Evolutionary conservation across 352 stramenopile genomes (phyloP).

Genomic region (Phytophthora constricta): DNA sequence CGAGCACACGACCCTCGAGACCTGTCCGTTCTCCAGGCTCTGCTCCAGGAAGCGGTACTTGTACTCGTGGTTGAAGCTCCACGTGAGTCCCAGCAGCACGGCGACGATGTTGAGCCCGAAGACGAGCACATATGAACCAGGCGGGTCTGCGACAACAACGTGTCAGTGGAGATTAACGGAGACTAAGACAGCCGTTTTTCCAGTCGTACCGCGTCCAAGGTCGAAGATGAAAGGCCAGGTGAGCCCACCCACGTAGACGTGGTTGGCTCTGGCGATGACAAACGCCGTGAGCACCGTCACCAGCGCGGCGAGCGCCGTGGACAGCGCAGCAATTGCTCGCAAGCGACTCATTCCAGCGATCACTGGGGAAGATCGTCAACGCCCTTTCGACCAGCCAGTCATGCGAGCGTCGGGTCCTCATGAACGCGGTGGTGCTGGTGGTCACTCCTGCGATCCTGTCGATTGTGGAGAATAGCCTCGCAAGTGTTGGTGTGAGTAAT

Average conservation of each 20-base stretch:
- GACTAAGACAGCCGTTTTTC: not conserved
- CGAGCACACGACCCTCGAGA: conserved; percentile 28
- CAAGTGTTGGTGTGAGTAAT: too few relatives aligned
- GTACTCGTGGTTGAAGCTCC: conserved; percentile 68
- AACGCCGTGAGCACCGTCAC: conserved; percentile 43
- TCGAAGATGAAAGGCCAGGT: conserved; percentile 68
- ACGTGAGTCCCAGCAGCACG: conserved; percentile 54
- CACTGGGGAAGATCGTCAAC: not conserved
- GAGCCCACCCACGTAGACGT: conserved; percentile 58
- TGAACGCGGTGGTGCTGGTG: too few relatives aligned
- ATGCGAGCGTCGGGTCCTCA: too few relatives aligned
- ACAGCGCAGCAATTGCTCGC: conserved; percentile 24
- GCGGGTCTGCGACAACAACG: conserved; percentile 36
- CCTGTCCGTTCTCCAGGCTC: conserved; percentile 44
- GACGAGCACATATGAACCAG: conserved; percentile 57
- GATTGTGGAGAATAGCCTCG: too few relatives aligned
- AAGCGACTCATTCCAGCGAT: conserved; percentile 27
- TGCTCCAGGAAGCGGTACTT: conserved; percentile 52
- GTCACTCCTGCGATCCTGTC: too few relatives aligned
- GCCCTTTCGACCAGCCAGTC: too few relatives aligned
- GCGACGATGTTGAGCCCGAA: conserved; percentile 55
- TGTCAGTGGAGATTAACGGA: not conserved
- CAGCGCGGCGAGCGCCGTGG: conserved; percentile 29
- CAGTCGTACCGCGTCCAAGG: conserved; percentile 49
- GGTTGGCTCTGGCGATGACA: conserved; percentile 36